Evolutionary conservation across 768 basidiomycete species (phyloP), one percentile per base, ranked within the genome.

Genomic region (Asterophora lycoperdoides): DNA sequence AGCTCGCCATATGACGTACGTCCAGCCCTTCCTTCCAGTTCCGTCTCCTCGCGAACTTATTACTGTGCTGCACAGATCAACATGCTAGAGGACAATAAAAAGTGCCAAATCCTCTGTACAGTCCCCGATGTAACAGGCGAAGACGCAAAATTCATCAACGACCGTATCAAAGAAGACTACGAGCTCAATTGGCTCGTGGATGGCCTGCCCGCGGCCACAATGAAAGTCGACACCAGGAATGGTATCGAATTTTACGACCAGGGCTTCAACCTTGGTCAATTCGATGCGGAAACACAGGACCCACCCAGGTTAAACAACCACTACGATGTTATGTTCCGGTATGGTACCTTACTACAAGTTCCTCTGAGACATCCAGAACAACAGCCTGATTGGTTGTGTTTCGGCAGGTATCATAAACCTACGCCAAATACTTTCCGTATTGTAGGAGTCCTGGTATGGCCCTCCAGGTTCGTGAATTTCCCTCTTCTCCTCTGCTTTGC

Each of bases 161-260:
- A 89, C 48, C 85, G 93, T 44, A 93, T 96, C 63, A 76, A 78
- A 37, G 93, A 97, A 64, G 89, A 92, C 60, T 96, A 97, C 60
- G 89, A 90, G 1, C 71, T 96, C 46, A 96, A 96, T 60, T 95
- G 93, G 87, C 83, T 97, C 28, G 73, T 97, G 34, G 95, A 98
- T 59, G 94, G 94, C 10, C 76, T 98, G 23, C 95, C 94, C 2
- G 90, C 89, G 5, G 90, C 91, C 13, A 93, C 96, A 68, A 89
- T 92, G 86, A 94, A 91, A 67, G 68, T 74, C 30, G 93, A 96
- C 63, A 59, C 71, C 38, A 79, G 85, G 57, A 90, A 81, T 2
- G 79, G 81, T n/a, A 91, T 95, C 33, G 61, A 86, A 11, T 97
- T 95, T 68, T 92, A 86, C 60, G 93, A 95, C 68, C 86, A 91